A percentile compares a stretch with the other conserved stretches of the same genome.
Conservation (phyloP, 495 filamentous ascomycete genomes). For the Astrocystis sublimbata region DNA sequence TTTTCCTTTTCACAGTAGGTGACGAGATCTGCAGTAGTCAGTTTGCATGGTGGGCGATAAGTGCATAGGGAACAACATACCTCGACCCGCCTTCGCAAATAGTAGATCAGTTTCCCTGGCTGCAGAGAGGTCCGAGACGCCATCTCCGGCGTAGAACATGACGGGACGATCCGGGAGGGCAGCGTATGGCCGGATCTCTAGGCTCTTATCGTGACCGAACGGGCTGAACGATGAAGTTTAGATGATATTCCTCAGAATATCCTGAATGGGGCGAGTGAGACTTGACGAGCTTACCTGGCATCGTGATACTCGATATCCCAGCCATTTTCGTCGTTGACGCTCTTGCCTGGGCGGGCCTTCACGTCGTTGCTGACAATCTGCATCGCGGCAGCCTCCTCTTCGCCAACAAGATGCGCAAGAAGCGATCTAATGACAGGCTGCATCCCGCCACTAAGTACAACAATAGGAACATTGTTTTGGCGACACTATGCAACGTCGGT, state of each 20-base stretch:
- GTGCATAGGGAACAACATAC: slow-evolving; percentile 47
- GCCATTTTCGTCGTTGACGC: slow-evolving; percentile 72
- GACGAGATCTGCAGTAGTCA: slow-evolving; percentile 64
- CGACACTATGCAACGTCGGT: slow-evolving; percentile 25
- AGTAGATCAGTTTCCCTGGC: slow-evolving; percentile 85
- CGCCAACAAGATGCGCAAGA: slow-evolving; percentile 73
- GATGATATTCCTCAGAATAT: too few species aligned
- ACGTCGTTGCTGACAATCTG: slow-evolving; percentile 86
- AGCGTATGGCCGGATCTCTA: slow-evolving; percentile 84
- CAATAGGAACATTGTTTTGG: slow-evolving; percentile 82
- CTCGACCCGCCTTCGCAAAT: slow-evolving; percentile 87
- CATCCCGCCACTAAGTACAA: slow-evolving; percentile 91
- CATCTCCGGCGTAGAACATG: slow-evolving; percentile 88
- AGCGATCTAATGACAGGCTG: slow-evolving; percentile 84
- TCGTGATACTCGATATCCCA: slow-evolving; percentile 91
- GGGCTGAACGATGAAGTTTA: slow-evolving; percentile 50
- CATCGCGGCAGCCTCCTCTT: slow-evolving; percentile 67
- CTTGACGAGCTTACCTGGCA: slow-evolving; percentile 59
- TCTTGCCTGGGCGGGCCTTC: slow-evolving; percentile 64
- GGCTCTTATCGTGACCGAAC: slow-evolving; percentile 92
- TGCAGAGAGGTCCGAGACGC: slow-evolving; percentile 84
- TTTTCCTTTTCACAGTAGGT: slow-evolving; percentile 75
- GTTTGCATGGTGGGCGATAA: slow-evolving; percentile 8
- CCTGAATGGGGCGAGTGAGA: not conserved
- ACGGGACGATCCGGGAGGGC: slow-evolving; percentile 69